Evolutionary conservation across 352 stramenopile genomes (phyloP), one percentile per base, ranked within the genome.

Genomic region (Phytophthora macrochlamydospora): DNA sequence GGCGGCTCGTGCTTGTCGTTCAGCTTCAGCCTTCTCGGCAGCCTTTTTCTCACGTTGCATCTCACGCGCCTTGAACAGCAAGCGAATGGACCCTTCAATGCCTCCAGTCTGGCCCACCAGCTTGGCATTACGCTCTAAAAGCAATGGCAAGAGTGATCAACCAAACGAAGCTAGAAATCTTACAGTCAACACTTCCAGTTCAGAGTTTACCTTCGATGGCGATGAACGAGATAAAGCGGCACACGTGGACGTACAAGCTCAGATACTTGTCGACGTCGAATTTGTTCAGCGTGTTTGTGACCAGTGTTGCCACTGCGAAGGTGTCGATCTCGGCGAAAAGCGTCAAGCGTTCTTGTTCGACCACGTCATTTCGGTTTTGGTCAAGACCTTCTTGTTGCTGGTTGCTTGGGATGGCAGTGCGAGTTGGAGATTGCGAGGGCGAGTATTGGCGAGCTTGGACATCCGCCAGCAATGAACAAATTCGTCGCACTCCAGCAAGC

Each of bases 221-320:
- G 42, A 89, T 74, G 40, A 83, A 88, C 35, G 78, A 78, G 52
- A 89, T 81, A 60, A 89, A 91, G 43, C 82, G 76, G 51, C 78
- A 85, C 4, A 84, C 68, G 56, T 89, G 78, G 4, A 91, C 65
- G 61, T 87, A 91, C 50, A 91, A 51, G 44, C 62, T 71, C 42
- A 87, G 61, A 50, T 81, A 88, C 49, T 71, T 69, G 48, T 88
- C 71, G 35, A 88, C 82, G 38, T 87, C 76, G n/a, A 89, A 91
- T 28, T 71, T 71, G 35, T 66, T 71, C 18, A 91, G 65, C 12
- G 72, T 71, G 24, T 82, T 67, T 6, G 67, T 79, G 11, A 81
- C 60, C 12, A 89, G 48, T 29, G 37, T 45, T 37, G 83, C 69
- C 29, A 75, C 78, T 11, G 65, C 45, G n/a, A 78, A 76, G 30